Conservation (phyloP, 2,329 filamentous ascomycete species). For the Pseudodiploospora longispora region DNA sequence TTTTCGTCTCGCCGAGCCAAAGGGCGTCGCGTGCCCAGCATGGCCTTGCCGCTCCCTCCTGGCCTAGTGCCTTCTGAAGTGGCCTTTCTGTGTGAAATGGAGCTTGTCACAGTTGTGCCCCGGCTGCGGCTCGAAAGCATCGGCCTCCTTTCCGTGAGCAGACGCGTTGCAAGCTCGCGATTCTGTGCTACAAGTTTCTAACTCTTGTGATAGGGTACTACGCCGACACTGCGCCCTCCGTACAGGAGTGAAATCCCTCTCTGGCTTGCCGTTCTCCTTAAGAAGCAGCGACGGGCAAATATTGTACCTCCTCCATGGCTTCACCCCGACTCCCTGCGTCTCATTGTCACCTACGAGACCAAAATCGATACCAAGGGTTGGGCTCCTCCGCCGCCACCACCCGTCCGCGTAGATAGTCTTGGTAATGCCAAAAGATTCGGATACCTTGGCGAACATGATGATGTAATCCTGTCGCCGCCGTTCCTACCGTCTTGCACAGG, state of each 20-base stretch:
- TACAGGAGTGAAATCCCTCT: constrained; percentile 73
- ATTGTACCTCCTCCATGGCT: constrained; percentile 90
- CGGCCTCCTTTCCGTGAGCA: constrained; percentile 67
- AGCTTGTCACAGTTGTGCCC: constrained; percentile 85
- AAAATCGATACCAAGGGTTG: constrained; percentile 63
- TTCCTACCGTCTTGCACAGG: constrained; percentile 72
- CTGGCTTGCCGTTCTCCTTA: constrained; percentile 91
- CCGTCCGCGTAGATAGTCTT: constrained; percentile 40
- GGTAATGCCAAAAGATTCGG: constrained; percentile 32
- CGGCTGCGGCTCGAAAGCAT: constrained; percentile 84
- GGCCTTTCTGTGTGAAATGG: constrained; percentile 95
- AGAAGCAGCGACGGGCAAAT: constrained; percentile 88
- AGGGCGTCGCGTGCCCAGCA: constrained; percentile 14
- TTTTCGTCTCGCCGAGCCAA: neutral
- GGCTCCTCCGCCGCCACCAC: constrained; percentile 65
- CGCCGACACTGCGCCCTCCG: constrained; percentile 70
- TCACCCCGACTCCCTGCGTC: constrained; percentile 62
- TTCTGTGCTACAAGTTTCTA: neutral
- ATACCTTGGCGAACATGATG: constrained; percentile 13
- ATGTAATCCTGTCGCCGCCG: constrained; percentile 53
- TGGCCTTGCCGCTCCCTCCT: constrained; percentile 43
- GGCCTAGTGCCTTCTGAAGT: constrained; percentile 77
- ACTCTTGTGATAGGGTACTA: constrained; percentile 57
- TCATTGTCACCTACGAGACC: constrained; percentile 76
- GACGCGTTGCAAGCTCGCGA: neutral